These are phyloP conservation scores for Penicillium griseofulvum DNA, from an alignment of 2,329 filamentous ascomycete species.

Conservation along the genomic window DNA sequence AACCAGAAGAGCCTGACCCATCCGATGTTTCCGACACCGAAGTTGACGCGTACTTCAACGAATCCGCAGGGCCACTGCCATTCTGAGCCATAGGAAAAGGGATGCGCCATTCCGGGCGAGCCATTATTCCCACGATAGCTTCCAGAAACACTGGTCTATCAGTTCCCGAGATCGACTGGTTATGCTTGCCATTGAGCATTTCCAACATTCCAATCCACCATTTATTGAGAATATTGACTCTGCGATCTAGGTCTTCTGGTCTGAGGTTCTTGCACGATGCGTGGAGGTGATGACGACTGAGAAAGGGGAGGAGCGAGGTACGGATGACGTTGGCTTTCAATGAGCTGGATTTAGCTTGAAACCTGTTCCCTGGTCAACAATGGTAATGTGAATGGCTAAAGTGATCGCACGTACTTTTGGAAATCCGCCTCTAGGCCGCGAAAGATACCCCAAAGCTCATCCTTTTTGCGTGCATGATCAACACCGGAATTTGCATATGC, in stretches of 20 bases:
- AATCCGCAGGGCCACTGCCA: constrained; percentile 36
- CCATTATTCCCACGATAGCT: constrained; percentile 77
- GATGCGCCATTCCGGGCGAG: constrained; percentile 80
- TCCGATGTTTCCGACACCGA: constrained; percentile 57
- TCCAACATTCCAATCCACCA: constrained; percentile 87
- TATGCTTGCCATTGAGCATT: constrained; percentile 72
- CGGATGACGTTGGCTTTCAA: constrained; percentile 76
- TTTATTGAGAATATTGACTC: constrained; percentile 76
- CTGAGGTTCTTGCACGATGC: constrained; percentile 63
- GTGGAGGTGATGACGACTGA: constrained; percentile 67
- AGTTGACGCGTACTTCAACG: constrained; percentile 41
- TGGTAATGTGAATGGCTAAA: background rate
- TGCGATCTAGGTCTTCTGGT: constrained; percentile 79
- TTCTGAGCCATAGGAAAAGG: constrained; percentile 60
- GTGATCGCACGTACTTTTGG: constrained; percentile 53
- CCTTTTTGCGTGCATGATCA: constrained; percentile 57
- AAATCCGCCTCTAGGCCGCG: constrained; percentile 66
- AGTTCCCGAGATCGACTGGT: constrained; percentile 76
- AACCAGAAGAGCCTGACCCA: constrained; percentile 52
- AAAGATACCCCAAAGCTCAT: constrained; percentile 68
- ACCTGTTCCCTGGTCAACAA: constrained; percentile 45
- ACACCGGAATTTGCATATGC: constrained; percentile 24
- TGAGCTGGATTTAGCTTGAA: constrained; percentile 69
- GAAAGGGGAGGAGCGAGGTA: constrained; percentile 69
- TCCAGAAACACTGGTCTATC: constrained; percentile 80